phyloP scores from a whole-genome alignment of 1,284 basidiomycete genomes.

The Stygiomarasmius scandens region DNA sequence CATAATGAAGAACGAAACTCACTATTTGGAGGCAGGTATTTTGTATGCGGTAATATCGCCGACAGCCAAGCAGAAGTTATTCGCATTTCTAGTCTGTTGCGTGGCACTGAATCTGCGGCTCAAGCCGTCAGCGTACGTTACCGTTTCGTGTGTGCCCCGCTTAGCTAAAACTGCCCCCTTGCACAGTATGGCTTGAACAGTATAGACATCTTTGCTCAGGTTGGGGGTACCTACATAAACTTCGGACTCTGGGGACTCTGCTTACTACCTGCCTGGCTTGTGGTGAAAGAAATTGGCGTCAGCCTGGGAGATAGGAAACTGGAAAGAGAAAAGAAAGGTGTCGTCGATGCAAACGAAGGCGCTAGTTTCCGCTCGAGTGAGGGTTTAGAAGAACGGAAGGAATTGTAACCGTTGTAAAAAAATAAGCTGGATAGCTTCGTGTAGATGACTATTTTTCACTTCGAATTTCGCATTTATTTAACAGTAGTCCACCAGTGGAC shows the following conservation, averaged over 20 bases:
- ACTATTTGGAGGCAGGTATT: constrained; percentile 7
- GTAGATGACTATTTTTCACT: too few species aligned
- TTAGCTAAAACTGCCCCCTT: not conserved
- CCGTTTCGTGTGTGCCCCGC: not conserved
- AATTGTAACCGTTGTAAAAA: not conserved
- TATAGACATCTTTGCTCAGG: constrained; percentile 6
- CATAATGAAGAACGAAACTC: too few species aligned
- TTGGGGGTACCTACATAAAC: constrained; percentile 11
- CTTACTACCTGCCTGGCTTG: constrained; percentile 13
- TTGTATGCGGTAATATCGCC: constrained; percentile 12
- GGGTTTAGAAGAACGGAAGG: not conserved
- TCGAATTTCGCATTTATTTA: too few species aligned
- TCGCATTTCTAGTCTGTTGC: constrained; percentile 17
- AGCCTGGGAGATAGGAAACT: constrained; percentile 5
- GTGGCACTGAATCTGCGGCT: constrained; percentile 18
- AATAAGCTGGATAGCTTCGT: too few species aligned
- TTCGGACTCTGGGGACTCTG: constrained; percentile 14
- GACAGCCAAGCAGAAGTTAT: constrained; percentile 14
- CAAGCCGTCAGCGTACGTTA: constrained; percentile 15
- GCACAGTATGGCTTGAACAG: constrained; percentile 11
- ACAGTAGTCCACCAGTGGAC: too few species aligned
- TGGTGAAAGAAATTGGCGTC: constrained; percentile 9
- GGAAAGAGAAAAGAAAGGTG: not conserved
- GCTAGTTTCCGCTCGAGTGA: not conserved
- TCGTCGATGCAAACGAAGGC: not conserved